phyloP scores from a whole-genome alignment of 352 stramenopile species.

The Globisporangium parvum region DNA sequence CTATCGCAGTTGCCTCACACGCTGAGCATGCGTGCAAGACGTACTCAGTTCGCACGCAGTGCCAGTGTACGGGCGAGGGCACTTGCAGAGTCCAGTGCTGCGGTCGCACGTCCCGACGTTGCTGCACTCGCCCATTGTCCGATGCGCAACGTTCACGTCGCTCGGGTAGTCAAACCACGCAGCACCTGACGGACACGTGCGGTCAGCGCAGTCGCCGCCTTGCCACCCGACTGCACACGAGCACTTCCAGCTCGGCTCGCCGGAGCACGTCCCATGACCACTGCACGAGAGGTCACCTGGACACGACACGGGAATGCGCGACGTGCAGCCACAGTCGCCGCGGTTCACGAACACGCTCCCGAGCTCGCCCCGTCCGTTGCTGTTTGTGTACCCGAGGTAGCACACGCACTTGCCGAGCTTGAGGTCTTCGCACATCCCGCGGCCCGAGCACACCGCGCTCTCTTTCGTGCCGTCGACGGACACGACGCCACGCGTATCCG shows the following conservation, averaged over 20 bases:
- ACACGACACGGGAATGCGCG: slow-evolving; percentile 51
- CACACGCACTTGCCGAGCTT: slow-evolving; percentile 59
- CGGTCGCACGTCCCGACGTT: slow-evolving; percentile 59
- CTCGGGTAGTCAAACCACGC: slow-evolving; percentile 70
- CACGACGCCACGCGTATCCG: slow-evolving; percentile 22
- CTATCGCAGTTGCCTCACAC: neutral
- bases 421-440: slow-evolving; percentile 50
- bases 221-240: slow-evolving; percentile 68
- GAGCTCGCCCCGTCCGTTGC: slow-evolving; percentile 44
- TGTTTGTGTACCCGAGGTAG: slow-evolving; percentile 61
- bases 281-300: slow-evolving; percentile 67
- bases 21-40: slow-evolving; percentile 6
- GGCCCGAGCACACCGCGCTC: slow-evolving; percentile 56
- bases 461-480: slow-evolving; percentile 64
- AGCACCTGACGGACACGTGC: slow-evolving; percentile 38
- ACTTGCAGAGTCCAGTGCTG: slow-evolving; percentile 63
- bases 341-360: slow-evolving; percentile 43
- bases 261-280: slow-evolving; percentile 72
- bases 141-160: slow-evolving; percentile 47
- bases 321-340: slow-evolving; percentile 55
- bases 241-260: slow-evolving; percentile 45
- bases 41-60: slow-evolving; percentile 64
- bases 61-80: slow-evolving; percentile 58
- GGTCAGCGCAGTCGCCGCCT: slow-evolving; percentile 70
- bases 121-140: slow-evolving; percentile 50